Conservation (phyloP, 2,329 filamentous ascomycete genomes). For the Neofusicoccum umdonicola region DNA sequence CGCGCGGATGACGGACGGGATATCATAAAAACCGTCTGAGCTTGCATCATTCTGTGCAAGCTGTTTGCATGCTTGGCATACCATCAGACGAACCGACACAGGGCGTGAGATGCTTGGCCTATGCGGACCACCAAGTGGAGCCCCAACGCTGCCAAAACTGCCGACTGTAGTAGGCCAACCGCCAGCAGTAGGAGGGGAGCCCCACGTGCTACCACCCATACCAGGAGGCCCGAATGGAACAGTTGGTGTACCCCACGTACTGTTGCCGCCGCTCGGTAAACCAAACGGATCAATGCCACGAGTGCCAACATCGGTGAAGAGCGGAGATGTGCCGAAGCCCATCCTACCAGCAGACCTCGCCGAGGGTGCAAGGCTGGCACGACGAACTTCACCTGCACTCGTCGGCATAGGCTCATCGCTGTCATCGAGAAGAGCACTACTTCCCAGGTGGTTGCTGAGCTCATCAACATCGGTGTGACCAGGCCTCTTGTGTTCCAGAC, state of each 20-base stretch:
- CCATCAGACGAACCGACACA: slow-evolving; percentile 67
- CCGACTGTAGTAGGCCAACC: slow-evolving; percentile 35
- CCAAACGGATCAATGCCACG: slow-evolving; percentile 34
- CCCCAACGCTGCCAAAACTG: slow-evolving; percentile 27
- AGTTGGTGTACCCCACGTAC: slow-evolving; percentile 42
- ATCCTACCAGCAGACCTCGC: slow-evolving; percentile 29
- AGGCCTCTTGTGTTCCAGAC: slow-evolving; percentile 38
- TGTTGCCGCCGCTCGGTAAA: slow-evolving; percentile 30
- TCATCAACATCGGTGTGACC: slow-evolving; percentile 64
- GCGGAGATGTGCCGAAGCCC: slow-evolving; percentile 29
- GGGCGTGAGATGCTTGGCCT: slow-evolving; percentile 48
- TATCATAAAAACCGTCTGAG: slow-evolving; percentile 66
- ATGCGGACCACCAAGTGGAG: slow-evolving; percentile 28
- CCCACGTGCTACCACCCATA: slow-evolving; percentile 39
- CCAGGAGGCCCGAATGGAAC: slow-evolving; percentile 38
- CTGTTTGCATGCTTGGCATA: slow-evolving; percentile 75
- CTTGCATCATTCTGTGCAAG: slow-evolving; percentile 47
- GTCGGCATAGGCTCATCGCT: slow-evolving; percentile 56
- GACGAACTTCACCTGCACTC: slow-evolving; percentile 34
- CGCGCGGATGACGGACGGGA: slow-evolving; percentile 61
- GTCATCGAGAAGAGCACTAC: slow-evolving; percentile 77
- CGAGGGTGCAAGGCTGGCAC: slow-evolving; percentile 37
- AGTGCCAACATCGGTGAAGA: slow-evolving; percentile 34
- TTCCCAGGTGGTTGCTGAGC: slow-evolving; percentile 77
- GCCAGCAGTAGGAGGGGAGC: slow-evolving; percentile 35